Evolutionary conservation across 225 moss, liverwort and hornwort genomes (phyloP), one percentile per base, ranked within the genome.

Genomic region (Polytrichum commune): DNA sequence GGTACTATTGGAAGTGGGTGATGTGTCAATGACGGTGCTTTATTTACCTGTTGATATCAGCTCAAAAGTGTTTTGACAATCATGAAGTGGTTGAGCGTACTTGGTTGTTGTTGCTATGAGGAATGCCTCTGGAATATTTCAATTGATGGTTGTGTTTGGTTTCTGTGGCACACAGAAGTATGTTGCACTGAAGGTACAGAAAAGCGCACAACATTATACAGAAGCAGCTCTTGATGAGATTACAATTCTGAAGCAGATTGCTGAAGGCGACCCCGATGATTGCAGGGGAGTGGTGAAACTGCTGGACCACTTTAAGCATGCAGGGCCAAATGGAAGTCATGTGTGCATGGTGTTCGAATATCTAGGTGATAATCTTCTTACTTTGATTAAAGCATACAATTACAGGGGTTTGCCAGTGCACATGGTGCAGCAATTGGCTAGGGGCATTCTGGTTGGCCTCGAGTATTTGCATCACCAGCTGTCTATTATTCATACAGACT

Each of bases 321-420:
- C 69, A 5, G 95, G 95, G 0, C 90, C 95, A 1, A 93, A 95
- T 29, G 95, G 93, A 19, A 86, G 88, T n/a, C 93, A 95, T 72
- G 90, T 95, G 38, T 95, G 97, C 69, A 97, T 97, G 97, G 91
- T 97, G 5, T 97, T 97, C 56, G 97, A 97, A 70, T 89, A 86
- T 54, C 66, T 97, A 8, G 97, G 97, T 18, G 97, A 97, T 71
- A 97, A 92, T 73, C 91, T 97, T 5, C 78, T 97, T 3, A 94
- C 97, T 1, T 74, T 97, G 27, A 93, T 94, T 26, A 97, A 97
- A 62, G 78, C 80, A 6, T 92, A 85, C 69, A 87, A 90, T 63
- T 97, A 97, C 85, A 84, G 82, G 72, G 97, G 97, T 22, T 75
- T 92, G 62, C 92, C 97, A 0, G 68, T 97, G 64, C 72, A 79